Base-by-base conservation (phyloP, 495 filamentous ascomycete genomes). In the Xanthoparmelia taractica region DNA sequence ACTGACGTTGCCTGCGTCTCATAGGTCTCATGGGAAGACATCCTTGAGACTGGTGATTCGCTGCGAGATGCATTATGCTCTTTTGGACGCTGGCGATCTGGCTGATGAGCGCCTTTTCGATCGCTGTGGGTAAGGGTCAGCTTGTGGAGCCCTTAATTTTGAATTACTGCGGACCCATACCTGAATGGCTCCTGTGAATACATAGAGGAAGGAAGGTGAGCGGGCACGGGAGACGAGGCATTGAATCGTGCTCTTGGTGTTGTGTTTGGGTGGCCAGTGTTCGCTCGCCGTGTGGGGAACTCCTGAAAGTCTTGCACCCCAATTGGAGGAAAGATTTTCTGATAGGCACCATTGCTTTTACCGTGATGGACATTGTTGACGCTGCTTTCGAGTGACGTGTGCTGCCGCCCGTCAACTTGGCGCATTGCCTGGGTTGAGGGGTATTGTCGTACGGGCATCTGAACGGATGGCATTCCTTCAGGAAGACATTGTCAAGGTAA, bases 1-100 rank as follows among this genome's bases (percentile, higher is more conserved):
- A 63, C 34, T 10, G 63, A 65, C 6, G 60, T 66, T 41, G 63
- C 66, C 38, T 65, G 66, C 20, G 68, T 68, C 54, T 70, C 68
- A 40, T 64, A 70, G 8, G 68, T 68, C 20, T 58, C 64, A 31
- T 64, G 54, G 8, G 68, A 70, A 13, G 65, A 70, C 27, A 56
- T 45, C n/a, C 45, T 59, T 2, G 65, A 69, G 8, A 41, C 48
- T 8, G 65, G 65, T 29, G 67, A 69, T 40, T 63, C 43, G 56
- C 67, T 69, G 55, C 62, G 59, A 31, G 67, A 69, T 43, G 43
- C n/a, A 41, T 63, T 48, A 27, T 20, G 61, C 48, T 38, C 66
- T 40, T 50, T 56, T 15, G 58, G 45, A 31, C 54, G 64, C 41
- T 34, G 23, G 43, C 43, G 47, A 25, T 57, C 29, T 63, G 47